Evolutionary conservation across 192 early-diverging fungal genomes (phyloP).

Genomic region (Diversispora eburnea): DNA sequence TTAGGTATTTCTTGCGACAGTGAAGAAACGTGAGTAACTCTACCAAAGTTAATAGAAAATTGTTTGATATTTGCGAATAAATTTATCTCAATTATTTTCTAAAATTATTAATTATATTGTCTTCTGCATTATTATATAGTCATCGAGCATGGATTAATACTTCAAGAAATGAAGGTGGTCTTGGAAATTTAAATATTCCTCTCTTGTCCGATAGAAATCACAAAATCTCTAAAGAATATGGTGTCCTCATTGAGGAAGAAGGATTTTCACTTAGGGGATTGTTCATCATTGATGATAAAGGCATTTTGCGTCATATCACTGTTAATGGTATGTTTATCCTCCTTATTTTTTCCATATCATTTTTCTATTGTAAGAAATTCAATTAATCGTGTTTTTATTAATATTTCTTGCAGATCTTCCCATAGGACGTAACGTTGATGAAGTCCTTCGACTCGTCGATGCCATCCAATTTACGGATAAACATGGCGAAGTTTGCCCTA

Average conservation of each 20-base stretch:
- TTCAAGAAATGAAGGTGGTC: conserved; percentile 52
- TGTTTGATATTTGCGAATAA: neutral
- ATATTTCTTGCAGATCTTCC: conserved; percentile 48
- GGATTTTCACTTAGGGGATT: conserved; percentile 77
- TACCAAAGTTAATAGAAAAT: neutral
- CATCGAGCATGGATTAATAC: neutral
- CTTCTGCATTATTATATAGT: neutral
- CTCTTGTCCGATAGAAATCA: conserved; percentile 85
- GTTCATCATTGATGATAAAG: conserved; percentile 90
- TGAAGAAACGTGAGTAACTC: conserved; percentile 49
- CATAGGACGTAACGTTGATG: conserved; percentile 83
- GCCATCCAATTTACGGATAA: conserved; percentile 91
- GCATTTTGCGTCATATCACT: conserved; percentile 81
- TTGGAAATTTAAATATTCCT: conserved; percentile 90
- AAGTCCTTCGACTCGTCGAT: conserved; percentile 83
- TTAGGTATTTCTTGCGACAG: conserved; percentile 71
- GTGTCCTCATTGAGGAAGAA: conserved; percentile 76
- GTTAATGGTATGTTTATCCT: conserved; percentile 60
- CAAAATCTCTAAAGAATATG: conserved; percentile 82
- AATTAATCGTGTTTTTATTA: neutral
- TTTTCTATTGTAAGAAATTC: neutral
- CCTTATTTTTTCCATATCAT: neutral
- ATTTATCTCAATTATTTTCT: neutral
- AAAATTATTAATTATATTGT: neutral
- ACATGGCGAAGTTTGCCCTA: conserved; percentile 79